Evolutionary conservation across 768 basidiomycete genomes (phyloP), one percentile per base, ranked within the genome.

Genomic region (Mycena leptocephala): DNA sequence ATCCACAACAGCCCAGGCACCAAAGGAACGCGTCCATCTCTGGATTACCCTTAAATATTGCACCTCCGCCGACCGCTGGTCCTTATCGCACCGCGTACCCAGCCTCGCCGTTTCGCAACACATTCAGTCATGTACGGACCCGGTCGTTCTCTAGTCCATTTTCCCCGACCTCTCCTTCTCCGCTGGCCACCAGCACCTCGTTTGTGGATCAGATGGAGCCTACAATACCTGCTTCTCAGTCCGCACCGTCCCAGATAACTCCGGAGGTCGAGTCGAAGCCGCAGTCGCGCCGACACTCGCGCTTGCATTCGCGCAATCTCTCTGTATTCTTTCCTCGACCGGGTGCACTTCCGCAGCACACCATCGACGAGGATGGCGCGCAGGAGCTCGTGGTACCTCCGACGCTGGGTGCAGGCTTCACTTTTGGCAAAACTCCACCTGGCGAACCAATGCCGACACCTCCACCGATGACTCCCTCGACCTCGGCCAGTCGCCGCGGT

Each of bases 261-360:
- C 81, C 78, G 55, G 82, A 82, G 3, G 75, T 74, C n/a, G 70
- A 82, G 28, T 55, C 67, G 33, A 63, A 77, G 72, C 43, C 73
- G n/a, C 46, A 65, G 30, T 56, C 70, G 37, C 84, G 86, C 20
- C 84, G 88, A n/a, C 96, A 97, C 83, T 85, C 91, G 5, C 90
- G 96, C 2, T 87, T 98, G 22, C 97, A 98, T 81, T 97, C 97
- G 0, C 92, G 97, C 58, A 99, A 99, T 80, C 87, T 98, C 3
- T 97, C 96, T 1, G 88, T 98, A 22, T 98, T 94, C 89, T 98
- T 98, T 80, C 97, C 97, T 20, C 91, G 93, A 39, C 95, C 95
- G 0, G 95, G 94, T 3, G 87, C 91, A 4, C 80, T 91, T 2
- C 90, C 92, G 0, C 66, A 78, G 62, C 85, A 89, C 10, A 87